Base-by-base conservation (phyloP, 306 rosid genomes). In the Sicyos edulis region DNA sequence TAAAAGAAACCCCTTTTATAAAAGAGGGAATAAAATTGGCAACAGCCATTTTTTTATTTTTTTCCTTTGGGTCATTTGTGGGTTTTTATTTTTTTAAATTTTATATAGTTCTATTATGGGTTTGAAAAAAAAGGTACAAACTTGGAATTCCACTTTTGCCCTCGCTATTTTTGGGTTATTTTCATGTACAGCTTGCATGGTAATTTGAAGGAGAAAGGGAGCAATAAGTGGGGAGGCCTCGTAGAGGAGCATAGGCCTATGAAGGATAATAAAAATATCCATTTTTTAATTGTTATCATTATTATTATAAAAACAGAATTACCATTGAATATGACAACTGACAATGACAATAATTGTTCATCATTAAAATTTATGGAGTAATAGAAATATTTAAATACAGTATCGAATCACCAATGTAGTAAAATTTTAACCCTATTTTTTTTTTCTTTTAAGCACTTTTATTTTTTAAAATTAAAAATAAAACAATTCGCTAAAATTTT, bases 41-140 rank as follows among this genome's bases (percentile, higher is more conserved):
- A 85, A 85, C 90, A 45, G 62, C 65, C 76, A 21, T 56, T 59
- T 78, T 55, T 12, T 12, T n/a, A n/a, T n/a, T 13, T 3, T 12
- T 10, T 49, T 13, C 15, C 8, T 65, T 10, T 32, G 79, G 74
- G 71, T 63, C 79, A 81, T 57, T 17, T 12, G 7, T 72, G 3
- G 2, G 2, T 37, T 37, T 0, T 50, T n/a, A n/a, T n/a, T 51
- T 4, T 15, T 13, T 22, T 47, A 42, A 1, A n/a, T n/a, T 19
- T 7, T 16, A 61, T 29, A 24, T 37, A 19, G 34, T 26, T 63
- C 20, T 5, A 61, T 58, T 24, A 15, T 13, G 50, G 49, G 24
- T 62, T 62, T 1, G 42, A 26, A 37, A 61, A 32, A 47, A 8
- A 10, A 62, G 51, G 51, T 3, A 42, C 52, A 4, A 42, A 19